Conservation (phyloP, 2,329 filamentous ascomycete genomes). For the Colletotrichum sp. region DNA sequence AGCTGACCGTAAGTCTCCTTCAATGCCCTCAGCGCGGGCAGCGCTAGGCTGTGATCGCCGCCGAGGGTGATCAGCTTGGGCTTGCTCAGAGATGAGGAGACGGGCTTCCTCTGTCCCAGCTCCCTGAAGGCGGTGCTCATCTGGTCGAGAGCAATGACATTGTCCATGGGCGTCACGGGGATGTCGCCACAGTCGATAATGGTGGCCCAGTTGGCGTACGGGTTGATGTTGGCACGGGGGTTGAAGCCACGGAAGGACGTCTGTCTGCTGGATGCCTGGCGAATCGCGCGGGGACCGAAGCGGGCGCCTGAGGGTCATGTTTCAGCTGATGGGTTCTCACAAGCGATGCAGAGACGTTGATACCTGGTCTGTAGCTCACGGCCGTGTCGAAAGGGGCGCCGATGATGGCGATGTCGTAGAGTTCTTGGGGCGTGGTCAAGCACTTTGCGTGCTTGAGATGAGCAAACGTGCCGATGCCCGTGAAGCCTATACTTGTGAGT, state of each 20-base stretch:
- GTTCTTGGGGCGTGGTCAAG: slow-evolving; percentile 66
- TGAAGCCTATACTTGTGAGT: slow-evolving; percentile 63
- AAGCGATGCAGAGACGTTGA: background rate
- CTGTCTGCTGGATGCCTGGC: slow-evolving; percentile 82
- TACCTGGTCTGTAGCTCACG: slow-evolving; percentile 70
- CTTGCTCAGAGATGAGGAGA: slow-evolving; percentile 34
- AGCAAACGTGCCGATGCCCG: slow-evolving; percentile 77
- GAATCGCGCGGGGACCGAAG: slow-evolving; percentile 88
- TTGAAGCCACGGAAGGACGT: slow-evolving; percentile 81
- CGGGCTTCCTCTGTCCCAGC: slow-evolving; percentile 54
- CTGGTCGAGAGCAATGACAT: slow-evolving; percentile 78
- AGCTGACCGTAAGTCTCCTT: slow-evolving; percentile 66
- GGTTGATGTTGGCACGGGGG: slow-evolving; percentile 80
- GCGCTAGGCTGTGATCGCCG: slow-evolving; percentile 74
- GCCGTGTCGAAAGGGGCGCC: slow-evolving; percentile 79
- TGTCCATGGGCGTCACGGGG: slow-evolving; percentile 86
- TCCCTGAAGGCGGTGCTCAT: slow-evolving; percentile 84
- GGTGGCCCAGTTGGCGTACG: slow-evolving; percentile 78
- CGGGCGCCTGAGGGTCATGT: slow-evolving; percentile 59
- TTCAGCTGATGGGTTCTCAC: background rate
- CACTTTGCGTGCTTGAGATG: slow-evolving; percentile 74
- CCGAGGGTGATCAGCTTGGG: slow-evolving; percentile 72
- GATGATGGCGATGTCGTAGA: slow-evolving; percentile 74
- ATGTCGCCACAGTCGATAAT: slow-evolving; percentile 93
- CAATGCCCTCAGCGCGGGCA: slow-evolving; percentile 72